These are phyloP conservation scores for Pezicula carpinea DNA, from an alignment of 2,329 filamentous ascomycete genomes.

Conservation along the genomic window DNA sequence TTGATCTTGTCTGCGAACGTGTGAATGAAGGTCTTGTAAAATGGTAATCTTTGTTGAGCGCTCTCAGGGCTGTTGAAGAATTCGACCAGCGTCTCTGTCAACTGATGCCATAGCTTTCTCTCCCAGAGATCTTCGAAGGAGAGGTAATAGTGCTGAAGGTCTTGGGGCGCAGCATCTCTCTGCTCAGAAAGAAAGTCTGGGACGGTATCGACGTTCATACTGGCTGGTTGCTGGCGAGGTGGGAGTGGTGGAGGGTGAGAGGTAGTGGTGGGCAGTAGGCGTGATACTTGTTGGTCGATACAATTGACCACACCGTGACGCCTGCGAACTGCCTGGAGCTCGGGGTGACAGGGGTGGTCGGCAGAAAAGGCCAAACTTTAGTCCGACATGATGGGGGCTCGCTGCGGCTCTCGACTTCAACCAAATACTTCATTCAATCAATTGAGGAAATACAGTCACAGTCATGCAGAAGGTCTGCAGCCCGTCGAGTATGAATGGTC, in stretches of 20 bases:
- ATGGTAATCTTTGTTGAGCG: slow-evolving; percentile 74
- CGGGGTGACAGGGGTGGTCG: slow-evolving; percentile 5
- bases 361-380: neutral
- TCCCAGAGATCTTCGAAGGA: slow-evolving; percentile 97
- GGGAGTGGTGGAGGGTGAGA: slow-evolving; percentile 1
- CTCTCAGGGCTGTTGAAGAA: slow-evolving; percentile 85
- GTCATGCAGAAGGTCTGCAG: slow-evolving; percentile 34
- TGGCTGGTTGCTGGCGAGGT: no score
- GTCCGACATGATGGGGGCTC: slow-evolving; percentile 10
- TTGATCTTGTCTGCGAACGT: slow-evolving; percentile 99
- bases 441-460: slow-evolving; percentile 20
- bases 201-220: slow-evolving; percentile 78
- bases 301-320: neutral
- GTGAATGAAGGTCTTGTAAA: slow-evolving; percentile 93
- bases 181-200: slow-evolving; percentile 88
- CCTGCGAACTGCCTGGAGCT: no score
- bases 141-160: slow-evolving; percentile 83
- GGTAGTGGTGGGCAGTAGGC: slow-evolving; percentile 6
- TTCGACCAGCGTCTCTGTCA: slow-evolving; percentile 81
- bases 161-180: slow-evolving; percentile 80
- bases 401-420: slow-evolving; percentile 8
- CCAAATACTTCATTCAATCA: slow-evolving; percentile 12
- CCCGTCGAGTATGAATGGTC: slow-evolving; percentile 47
- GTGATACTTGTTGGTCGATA: slow-evolving; percentile 4
- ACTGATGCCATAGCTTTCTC: slow-evolving; percentile 97